Evolutionary conservation across 345 rosid genomes (phyloP), one percentile per base, ranked within the genome.

Genomic region (Brassica incana): DNA sequence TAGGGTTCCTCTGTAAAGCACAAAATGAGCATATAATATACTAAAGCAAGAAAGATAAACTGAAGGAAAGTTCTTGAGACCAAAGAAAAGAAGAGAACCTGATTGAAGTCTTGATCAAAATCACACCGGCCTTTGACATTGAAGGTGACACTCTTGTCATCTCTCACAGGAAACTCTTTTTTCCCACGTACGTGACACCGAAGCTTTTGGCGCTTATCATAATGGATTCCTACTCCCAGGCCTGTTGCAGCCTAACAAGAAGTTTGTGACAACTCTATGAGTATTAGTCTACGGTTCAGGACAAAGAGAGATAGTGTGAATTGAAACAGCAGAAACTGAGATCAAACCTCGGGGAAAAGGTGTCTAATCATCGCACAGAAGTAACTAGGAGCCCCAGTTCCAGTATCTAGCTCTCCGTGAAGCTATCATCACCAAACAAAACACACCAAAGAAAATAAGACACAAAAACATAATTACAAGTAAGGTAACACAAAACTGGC

Each of bases 321-420:
- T 23, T 23, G 25, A 23, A 23, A 23, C 25, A 23, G 25, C 25
- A 23, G 25, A 23, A 71, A 60, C 0, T 70, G 64, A 77, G 69
- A 75, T 74, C 86, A 73, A 80, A 93, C 98, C 78, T 93, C 88
- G 0, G 90, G 90, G 60, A 86, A 85, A 61, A 84, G 85, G 76
- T 87, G 93, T 48, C 98, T 77, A 68, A 95, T 85, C 92, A 91
- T 80, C 2, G 91, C 97, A 61, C 88, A 77, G 48, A 85, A 77
- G 83, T 81, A 84, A 75, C 77, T 85, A 0, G 98, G 98, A 9
- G 83, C 75, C 9, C 98, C 97, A 69, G 77, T 45, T 86, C 81
- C 91, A 8, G 98, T 90, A 82, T 95, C 99, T 16, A 93, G 88
- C 84, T 90, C 99, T 77, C 97, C 97, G 82, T 85, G 92, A 79